Evolutionary conservation across 148 eudicot genomes (phyloP), one percentile per base, ranked within the genome.

Genomic region (Persicaria maculosa): DNA sequence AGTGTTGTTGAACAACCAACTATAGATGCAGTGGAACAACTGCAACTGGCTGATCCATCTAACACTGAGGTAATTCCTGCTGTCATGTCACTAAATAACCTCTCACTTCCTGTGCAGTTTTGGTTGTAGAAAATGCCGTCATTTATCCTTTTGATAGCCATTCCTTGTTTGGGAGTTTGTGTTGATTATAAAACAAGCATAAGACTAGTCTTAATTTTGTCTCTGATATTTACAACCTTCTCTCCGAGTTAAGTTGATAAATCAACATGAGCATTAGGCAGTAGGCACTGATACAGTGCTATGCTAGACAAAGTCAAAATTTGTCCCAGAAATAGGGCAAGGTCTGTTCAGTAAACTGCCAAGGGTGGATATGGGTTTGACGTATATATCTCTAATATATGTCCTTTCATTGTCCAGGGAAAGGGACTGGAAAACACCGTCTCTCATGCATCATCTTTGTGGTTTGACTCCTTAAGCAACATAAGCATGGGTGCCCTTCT

Each of bases 401-500:
- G 19, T 31, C 44, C 44, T 62, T 62, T 12, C 47, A 48, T 52
- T 74, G 19, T 58, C 31, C 81, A 91, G 97, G 91, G 81, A 64
- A 72, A 74, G 47, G 61, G 76, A 78, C 76, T 52, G 50, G 81
- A 74, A 7, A 75, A 76, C 75, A 77, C 73, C 48, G 54, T 74
- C 44, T 76, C 80, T 1, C 75, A 75, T 16, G 45, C 89, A 70
- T 50, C 78, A 20, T 71, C 78, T 50, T 81, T 77, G n/a, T 86
- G 86, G 88, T 86, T 90, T 80, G 92, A 90, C 84, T 77, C 79
- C 73, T 57, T 82, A 20, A 83, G 79, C 16, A 82, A 80, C 80
- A 75, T 81, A 58, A 85, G 87, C 83, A 75, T 86, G 58, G 87
- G 88, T 17, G 81, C 85, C 36, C 74, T 86, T 67, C 76, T 88